A percentile compares a stretch with the other conserved stretches of the same genome.
phyloP scores from a whole-genome alignment of 805 yeast genomes.

The Metschnikowia lunata region DNA sequence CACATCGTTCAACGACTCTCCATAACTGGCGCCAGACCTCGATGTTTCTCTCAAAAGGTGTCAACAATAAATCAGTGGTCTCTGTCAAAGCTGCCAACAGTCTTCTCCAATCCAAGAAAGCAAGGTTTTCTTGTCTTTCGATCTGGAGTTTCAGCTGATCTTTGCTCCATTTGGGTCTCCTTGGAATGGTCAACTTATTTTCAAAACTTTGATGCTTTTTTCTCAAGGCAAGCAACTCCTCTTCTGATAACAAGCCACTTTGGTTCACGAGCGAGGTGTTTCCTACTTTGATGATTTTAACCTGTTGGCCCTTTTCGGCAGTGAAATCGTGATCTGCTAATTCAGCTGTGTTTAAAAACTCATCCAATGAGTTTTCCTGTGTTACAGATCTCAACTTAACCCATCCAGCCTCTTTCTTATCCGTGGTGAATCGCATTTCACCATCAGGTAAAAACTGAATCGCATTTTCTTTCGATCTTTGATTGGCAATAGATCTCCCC shows the following conservation, averaged over 20 bases:
- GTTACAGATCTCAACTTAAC: slow-evolving; percentile 90
- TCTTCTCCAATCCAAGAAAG: slow-evolving; percentile 93
- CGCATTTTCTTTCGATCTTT: slow-evolving; percentile 63
- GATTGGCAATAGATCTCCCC: slow-evolving; percentile 78
- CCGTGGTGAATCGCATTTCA: slow-evolving; percentile 84
- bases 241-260: slow-evolving; percentile 53
- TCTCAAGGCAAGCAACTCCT: slow-evolving; percentile 59
- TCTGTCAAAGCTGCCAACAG: slow-evolving; percentile 82
- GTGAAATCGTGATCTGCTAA: slow-evolving; percentile 94
- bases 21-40: slow-evolving; percentile 98
- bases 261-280: slow-evolving; percentile 39
- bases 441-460: slow-evolving; percentile 78
- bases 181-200: slow-evolving; percentile 75
- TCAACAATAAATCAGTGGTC: slow-evolving; percentile 75
- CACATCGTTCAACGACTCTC: slow-evolving; percentile 96
- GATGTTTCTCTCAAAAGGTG: slow-evolving; percentile 95
- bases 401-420: slow-evolving; percentile 81
- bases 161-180: slow-evolving; percentile 84
- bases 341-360: slow-evolving; percentile 91
- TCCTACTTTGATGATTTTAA: slow-evolving; percentile 77
- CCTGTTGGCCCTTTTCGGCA: slow-evolving; percentile 80
- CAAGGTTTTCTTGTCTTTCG: slow-evolving; percentile 81
- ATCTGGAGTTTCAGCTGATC: slow-evolving; percentile 69
- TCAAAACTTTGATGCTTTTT: slow-evolving; percentile 65
- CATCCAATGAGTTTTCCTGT: slow-evolving; percentile 90